These are phyloP conservation scores for Ganoderma leucocontextum DNA, from an alignment of 1,284 basidiomycete genomes.

Conservation along the genomic window DNA sequence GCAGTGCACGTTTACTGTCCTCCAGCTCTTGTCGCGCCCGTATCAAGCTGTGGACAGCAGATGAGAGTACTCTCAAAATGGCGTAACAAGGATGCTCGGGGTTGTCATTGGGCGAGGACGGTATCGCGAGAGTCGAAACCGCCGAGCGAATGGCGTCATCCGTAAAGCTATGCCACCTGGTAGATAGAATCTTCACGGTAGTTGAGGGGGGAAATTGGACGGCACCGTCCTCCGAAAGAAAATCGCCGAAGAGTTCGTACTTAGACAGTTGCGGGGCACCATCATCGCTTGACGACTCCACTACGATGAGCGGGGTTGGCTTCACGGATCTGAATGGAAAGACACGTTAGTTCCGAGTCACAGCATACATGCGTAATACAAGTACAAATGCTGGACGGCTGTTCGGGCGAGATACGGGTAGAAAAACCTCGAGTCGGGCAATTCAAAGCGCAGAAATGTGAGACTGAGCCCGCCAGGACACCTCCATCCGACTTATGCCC, in stretches of 20 bases:
- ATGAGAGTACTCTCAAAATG: slow-evolving; percentile 72
- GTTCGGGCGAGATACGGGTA: too few relatives aligned
- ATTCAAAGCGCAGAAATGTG: too few relatives aligned
- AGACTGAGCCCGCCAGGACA: too few relatives aligned
- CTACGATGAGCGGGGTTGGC: slow-evolving; percentile 60
- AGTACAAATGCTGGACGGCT: not conserved
- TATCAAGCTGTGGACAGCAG: slow-evolving; percentile 65
- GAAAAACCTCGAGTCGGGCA: too few relatives aligned
- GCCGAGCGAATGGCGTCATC: slow-evolving; percentile 73
- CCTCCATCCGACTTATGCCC: too few relatives aligned
- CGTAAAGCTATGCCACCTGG: slow-evolving; percentile 75
- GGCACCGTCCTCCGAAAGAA: slow-evolving; percentile 12
- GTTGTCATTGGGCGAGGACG: slow-evolving; percentile 54
- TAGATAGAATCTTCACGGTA: slow-evolving; percentile 59
- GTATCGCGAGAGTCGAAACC: slow-evolving; percentile 55
- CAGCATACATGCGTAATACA: too few relatives aligned
- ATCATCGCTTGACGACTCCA: slow-evolving; percentile 57
- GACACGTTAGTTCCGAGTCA: not conserved
- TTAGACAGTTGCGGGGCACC: slow-evolving; percentile 32
- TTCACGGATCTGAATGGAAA: slow-evolving; percentile 21
- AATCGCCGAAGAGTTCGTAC: slow-evolving; percentile 21
- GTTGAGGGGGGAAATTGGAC: slow-evolving; percentile 17
- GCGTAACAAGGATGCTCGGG: slow-evolving; percentile 69
- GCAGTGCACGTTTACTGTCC: slow-evolving; percentile 56
- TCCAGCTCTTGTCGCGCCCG: slow-evolving; percentile 68